phyloP scores from a whole-genome alignment of 2,329 filamentous ascomycete species.

The Pseudogymnoascus sp. region DNA sequence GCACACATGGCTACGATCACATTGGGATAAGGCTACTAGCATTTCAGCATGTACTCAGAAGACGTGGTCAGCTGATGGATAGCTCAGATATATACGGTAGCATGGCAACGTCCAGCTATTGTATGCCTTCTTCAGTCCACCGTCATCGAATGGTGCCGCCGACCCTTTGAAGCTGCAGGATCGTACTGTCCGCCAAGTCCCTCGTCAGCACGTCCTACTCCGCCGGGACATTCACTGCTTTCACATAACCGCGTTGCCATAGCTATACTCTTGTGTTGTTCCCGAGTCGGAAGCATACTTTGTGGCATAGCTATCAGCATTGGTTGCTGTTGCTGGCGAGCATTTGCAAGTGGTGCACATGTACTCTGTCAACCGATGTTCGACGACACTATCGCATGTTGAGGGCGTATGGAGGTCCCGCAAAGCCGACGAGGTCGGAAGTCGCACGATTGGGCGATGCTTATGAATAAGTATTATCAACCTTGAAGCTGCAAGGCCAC shows the following conservation, averaged over 20 bases:
- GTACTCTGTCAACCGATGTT: background rate
- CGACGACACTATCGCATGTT: background rate
- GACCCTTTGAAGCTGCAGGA: background rate
- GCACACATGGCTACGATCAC: background rate
- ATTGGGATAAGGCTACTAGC: background rate
- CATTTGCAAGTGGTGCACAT: background rate
- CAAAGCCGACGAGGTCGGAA: background rate
- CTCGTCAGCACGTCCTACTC: background rate
- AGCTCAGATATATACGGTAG: background rate
- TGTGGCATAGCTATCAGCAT: background rate
- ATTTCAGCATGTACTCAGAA: background rate
- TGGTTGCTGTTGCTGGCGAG: background rate
- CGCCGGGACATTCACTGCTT: background rate
- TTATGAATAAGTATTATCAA: background rate
- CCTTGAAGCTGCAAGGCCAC: conserved; percentile 6
- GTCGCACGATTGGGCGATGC: background rate
- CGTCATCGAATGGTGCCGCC: background rate
- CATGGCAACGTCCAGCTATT: background rate
- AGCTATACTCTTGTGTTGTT: background rate
- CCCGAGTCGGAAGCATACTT: background rate
- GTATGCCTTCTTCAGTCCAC: background rate
- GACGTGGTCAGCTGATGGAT: background rate
- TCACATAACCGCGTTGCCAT: background rate
- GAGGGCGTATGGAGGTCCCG: background rate
- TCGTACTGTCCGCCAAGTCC: background rate